These are phyloP conservation scores for Ilyonectria destructans DNA, from an alignment of 2,329 filamentous ascomycete genomes.

Conservation along the genomic window DNA sequence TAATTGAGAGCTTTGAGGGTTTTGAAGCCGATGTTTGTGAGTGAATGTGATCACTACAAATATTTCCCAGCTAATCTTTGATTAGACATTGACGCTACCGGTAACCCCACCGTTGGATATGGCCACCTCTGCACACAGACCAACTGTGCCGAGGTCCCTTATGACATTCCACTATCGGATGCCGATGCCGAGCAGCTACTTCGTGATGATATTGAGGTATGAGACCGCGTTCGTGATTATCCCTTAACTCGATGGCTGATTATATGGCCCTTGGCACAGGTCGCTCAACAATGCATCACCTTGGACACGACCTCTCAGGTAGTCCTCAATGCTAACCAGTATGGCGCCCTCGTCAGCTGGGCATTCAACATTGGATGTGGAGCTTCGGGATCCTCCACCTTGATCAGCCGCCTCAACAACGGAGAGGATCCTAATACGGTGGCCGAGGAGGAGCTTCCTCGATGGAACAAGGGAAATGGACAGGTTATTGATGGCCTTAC, in stretches of 20 bases:
- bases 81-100: conserved; percentile 59
- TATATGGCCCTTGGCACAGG: conserved; percentile 1
- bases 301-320: conserved; percentile 48
- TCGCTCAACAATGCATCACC: conserved; percentile 58
- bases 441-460: conserved; percentile 61
- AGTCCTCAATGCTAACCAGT: conserved; percentile 63
- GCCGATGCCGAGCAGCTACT: conserved; percentile 60
- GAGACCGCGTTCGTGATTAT: neutral
- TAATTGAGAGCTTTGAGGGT: conserved; percentile 37
- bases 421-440: conserved; percentile 54
- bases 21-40: conserved; percentile 34
- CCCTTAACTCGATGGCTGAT: neutral
- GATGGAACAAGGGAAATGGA: conserved; percentile 63
- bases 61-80: neutral
- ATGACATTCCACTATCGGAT: conserved; percentile 62
- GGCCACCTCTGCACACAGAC: conserved; percentile 63
- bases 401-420: conserved; percentile 41
- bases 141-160: conserved; percentile 63
- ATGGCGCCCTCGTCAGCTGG: conserved; percentile 68
- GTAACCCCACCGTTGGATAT: conserved; percentile 66
- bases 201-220: conserved; percentile 36
- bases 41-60: neutral
- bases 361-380: conserved; percentile 67
- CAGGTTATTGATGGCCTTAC: conserved; percentile 59
- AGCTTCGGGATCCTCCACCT: conserved; percentile 58